phyloP scores from a whole-genome alignment of 2,329 filamentous ascomycete genomes.

The Cladorrhinum sp. region DNA sequence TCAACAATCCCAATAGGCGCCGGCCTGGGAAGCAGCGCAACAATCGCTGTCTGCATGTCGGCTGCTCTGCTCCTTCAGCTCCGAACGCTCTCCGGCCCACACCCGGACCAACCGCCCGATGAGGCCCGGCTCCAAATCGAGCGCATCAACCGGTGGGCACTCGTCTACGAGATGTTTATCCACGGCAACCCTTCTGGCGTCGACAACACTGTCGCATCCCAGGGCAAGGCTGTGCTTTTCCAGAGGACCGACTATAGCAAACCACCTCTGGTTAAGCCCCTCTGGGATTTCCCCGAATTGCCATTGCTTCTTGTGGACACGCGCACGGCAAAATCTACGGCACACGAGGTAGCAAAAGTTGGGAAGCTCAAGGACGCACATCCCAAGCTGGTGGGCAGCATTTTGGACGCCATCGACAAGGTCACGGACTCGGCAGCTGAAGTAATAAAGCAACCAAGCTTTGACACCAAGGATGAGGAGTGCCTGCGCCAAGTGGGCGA shows the following conservation, averaged over 20 bases:
- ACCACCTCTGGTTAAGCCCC: slow-evolving; percentile 70
- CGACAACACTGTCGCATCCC: slow-evolving; percentile 92
- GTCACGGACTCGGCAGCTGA: slow-evolving; percentile 56
- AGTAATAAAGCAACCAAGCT: slow-evolving; percentile 58
- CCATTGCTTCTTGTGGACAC: slow-evolving; percentile 90
- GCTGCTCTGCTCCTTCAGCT: slow-evolving; percentile 83
- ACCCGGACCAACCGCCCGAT: slow-evolving; percentile 82
- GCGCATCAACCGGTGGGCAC: slow-evolving; percentile 96
- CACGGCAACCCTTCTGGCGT: slow-evolving; percentile 96
- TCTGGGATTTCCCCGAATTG: slow-evolving; percentile 88
- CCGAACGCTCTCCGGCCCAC: slow-evolving; percentile 81
- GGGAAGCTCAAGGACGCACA: slow-evolving; percentile 66
- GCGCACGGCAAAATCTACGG: slow-evolving; percentile 79
- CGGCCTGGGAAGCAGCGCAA: slow-evolving; percentile 90
- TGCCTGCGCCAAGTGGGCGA: slow-evolving; percentile 75
- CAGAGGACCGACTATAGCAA: slow-evolving; percentile 73
- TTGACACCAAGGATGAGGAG: slow-evolving; percentile 61
- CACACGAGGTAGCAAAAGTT: slow-evolving; percentile 83
- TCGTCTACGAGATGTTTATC: slow-evolving; percentile 95
- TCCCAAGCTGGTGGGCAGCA: slow-evolving; percentile 72
- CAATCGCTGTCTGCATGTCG: slow-evolving; percentile 84
- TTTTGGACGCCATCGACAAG: slow-evolving; percentile 81
- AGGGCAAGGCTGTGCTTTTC: slow-evolving; percentile 92
- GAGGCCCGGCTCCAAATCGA: slow-evolving; percentile 90
- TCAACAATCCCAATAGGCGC: slow-evolving; percentile 92